Evolutionary conservation across 2,329 filamentous ascomycete species (phyloP), one percentile per base, ranked within the genome.

Genomic region (Paecilomyces formosus): DNA sequence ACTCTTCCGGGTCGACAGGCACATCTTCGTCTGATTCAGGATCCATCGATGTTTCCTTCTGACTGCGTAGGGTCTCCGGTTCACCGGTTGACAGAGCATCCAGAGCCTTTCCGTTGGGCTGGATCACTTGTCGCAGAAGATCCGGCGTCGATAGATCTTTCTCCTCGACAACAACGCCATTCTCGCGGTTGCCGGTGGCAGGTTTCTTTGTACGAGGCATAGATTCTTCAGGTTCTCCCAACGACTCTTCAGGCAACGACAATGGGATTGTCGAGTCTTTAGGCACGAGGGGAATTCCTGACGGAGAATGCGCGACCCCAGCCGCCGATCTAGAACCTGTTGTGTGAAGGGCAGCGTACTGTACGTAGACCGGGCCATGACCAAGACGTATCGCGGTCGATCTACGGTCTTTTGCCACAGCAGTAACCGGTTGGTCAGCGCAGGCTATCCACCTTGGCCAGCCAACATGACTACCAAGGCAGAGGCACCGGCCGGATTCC

Each of bases 11-110:
- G 24, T 84, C 80, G 9, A 78, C 76, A 3, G 71, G 71, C 22
- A 81, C 75, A 55, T 81, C 80, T 24, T 74, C 79, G 18, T 83
- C 81, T 1, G 75, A 81, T 68, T 86, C 84, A 18, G 81, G 80
- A 66, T 85, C 81, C 30, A 75, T 57, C 13, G 63, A 55, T 11
- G 57, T 62, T 18, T 70, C 66, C 8, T 60, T 62, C 39, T 62
- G 61, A 28, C 60, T 63, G 35, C 57, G 31, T 60, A 64, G n/a
- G 57, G 62, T 51, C 62, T 68, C 62, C 15, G 72, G 64, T 31
- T 65, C 58, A 52, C 72, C 72, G 13, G 18, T n/a, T 49, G 30
- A 58, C 18, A 1, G 39, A 8, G n/a, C 7, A 45, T 18, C 18
- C 39, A 18, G 5, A 7, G 7, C 35, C 13, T 45, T 18, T 4